These are phyloP conservation scores for Hypoxylon sp. DNA, from an alignment of 2,329 filamentous ascomycete genomes.

Conservation along the genomic window DNA sequence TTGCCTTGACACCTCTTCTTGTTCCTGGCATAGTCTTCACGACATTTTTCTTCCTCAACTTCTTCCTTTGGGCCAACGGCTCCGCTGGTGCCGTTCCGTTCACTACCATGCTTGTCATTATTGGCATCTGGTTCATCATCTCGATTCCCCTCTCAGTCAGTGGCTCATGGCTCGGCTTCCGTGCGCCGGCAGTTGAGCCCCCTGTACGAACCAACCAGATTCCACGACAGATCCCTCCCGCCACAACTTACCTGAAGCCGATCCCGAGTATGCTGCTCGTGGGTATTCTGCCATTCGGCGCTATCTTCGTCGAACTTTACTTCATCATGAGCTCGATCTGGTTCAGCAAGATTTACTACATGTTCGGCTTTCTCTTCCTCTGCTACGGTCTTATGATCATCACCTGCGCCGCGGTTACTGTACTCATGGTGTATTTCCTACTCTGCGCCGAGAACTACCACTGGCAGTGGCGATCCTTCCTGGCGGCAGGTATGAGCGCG, in stretches of 20 bases:
- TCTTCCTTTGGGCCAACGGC: constrained; percentile 94
- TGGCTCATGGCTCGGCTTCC: constrained; percentile 95
- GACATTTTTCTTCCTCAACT: constrained; percentile 91
- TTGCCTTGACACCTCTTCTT: constrained; percentile 85
- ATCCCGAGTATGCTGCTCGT: constrained; percentile 92
- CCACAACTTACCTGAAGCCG: constrained; percentile 84
- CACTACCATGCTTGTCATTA: constrained; percentile 93
- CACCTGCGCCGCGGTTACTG: constrained; percentile 90
- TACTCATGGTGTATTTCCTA: constrained; percentile 95
- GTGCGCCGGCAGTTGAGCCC: constrained; percentile 75
- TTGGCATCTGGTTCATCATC: constrained; percentile 97
- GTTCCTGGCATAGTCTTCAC: constrained; percentile 89
- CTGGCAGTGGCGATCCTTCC: constrained; percentile 98
- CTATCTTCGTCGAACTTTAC: constrained; percentile 98
- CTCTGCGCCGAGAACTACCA: constrained; percentile 97
- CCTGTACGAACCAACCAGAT: constrained; percentile 98
- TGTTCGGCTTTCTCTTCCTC: constrained; percentile 99
- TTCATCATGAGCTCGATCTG: constrained; percentile 99
- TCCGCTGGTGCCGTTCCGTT: constrained; percentile 96
- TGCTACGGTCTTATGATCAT: constrained; percentile 98
- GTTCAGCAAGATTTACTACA: constrained; percentile 99
- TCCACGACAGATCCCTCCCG: constrained; percentile 91
- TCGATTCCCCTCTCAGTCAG: constrained; percentile 90
- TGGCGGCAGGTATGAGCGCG: constrained; percentile 89
- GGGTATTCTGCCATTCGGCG: constrained; percentile 92